Base-by-base conservation (phyloP, 2,329 filamentous ascomycete species). In the Fonsecaea pedrosoi region DNA sequence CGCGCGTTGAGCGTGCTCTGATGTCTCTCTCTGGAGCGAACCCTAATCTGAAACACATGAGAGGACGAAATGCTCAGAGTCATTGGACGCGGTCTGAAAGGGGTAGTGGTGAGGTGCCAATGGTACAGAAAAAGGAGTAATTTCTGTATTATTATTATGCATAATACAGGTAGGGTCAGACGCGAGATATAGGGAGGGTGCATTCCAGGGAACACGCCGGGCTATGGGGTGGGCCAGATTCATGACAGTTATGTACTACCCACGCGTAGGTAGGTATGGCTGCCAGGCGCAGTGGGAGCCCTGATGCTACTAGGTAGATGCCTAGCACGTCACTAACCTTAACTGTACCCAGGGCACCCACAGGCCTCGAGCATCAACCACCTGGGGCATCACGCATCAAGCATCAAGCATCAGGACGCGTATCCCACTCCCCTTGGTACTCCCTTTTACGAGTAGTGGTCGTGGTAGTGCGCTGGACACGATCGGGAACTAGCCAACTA, bases 141-240 rank as follows among this genome's bases (percentile, higher is more conserved):
- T 55, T 45, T 38, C 13, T 54, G 59, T 34, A 45, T 42, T 21
- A 45, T 42, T 21, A 32, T 25, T 34, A 15, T 37, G 45, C 34
- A 37, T 37, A n/a, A 35, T 53, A 38, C 48, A 34, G 30, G 53
- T 15, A 61, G 21, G 35, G 40, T 42, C 5, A 42, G 40, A n/a
- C 15, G 40, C 15, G 5, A 42, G 40, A 42, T 45, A 13, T 18
- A 3, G 5, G 50, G 9, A 25, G 25, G 35, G 30, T 61, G 42
- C 57, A 60, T 60, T 60, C 57, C 57, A 48, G 40, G 57, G 53
- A 55, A 55, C 13, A 9, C 5, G 53, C 53, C 57, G 40, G 40
- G 37, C 38, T 15, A 50, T 34, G 55, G 30, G 40, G 38, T 25
- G 34, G 53, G 53, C 57, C 40, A 60, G 57, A 21, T 21, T 50